Conservation (phyloP, 2,329 filamentous ascomycete genomes). For the Davidsoniella neocaledoniae region DNA sequence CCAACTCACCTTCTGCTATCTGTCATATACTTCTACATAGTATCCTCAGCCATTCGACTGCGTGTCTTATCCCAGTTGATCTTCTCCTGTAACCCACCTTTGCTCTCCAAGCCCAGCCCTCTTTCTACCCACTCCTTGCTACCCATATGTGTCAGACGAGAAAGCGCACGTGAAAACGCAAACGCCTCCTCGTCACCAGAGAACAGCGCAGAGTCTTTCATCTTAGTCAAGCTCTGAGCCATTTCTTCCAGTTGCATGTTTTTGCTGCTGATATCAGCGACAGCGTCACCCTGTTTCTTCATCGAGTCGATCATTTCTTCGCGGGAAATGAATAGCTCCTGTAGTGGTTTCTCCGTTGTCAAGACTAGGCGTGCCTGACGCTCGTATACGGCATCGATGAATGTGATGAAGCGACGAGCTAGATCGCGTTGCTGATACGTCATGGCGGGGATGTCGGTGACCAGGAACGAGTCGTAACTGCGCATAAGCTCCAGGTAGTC, state of each 20-base stretch:
- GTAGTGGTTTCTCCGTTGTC: conserved; percentile 71
- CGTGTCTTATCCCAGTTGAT: conserved; percentile 49
- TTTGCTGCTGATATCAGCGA: conserved; percentile 35
- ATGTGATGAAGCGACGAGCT: conserved; percentile 87
- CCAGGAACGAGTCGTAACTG: conserved; percentile 79
- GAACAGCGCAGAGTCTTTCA: conserved; percentile 78
- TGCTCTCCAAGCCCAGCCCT: conserved; percentile 48
- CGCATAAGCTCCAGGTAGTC: conserved; percentile 88
- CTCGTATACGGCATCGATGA: conserved; percentile 94
- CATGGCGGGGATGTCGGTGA: conserved; percentile 88
- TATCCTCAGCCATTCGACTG: conserved; percentile 52
- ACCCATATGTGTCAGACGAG: conserved; percentile 78
- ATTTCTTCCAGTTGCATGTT: conserved; percentile 61
- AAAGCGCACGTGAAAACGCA: conserved; percentile 80
- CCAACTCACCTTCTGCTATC: not conserved
- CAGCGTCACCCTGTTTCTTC: conserved; percentile 31
- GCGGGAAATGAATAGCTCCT: conserved; percentile 68
- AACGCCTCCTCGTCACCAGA: conserved; percentile 92
- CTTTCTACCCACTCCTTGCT: conserved; percentile 89
- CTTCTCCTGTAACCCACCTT: conserved; percentile 47
- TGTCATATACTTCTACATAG: conserved; percentile 28
- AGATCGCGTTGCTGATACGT: conserved; percentile 71
- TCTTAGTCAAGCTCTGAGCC: conserved; percentile 63
- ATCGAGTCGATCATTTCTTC: conserved; percentile 49
- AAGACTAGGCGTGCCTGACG: conserved; percentile 83